A percentile compares a stretch with the other conserved stretches of the same genome.
Evolutionary conservation across 352 stramenopile genomes (phyloP).

Genomic region (Saprolegnia parasitica): DNA sequence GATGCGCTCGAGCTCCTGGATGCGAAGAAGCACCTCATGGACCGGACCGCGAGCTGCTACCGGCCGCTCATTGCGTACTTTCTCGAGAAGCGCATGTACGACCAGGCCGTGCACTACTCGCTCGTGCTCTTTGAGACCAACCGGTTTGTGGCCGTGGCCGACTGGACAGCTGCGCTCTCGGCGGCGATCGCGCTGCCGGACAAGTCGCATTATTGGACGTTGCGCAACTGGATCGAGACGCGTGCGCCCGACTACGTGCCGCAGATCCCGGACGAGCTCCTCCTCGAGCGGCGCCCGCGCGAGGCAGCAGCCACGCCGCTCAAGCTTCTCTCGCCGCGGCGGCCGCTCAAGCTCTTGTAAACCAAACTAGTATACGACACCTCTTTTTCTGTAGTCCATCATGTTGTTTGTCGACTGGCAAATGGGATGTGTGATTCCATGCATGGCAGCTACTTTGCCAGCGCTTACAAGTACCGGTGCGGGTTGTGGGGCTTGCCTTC

Average conservation of each 20-base stretch:
- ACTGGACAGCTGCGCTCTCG: slow-evolving; percentile 72
- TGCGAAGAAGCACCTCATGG: slow-evolving; percentile 34
- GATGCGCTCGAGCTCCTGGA: slow-evolving; percentile 56
- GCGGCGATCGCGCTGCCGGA: slow-evolving; percentile 57
- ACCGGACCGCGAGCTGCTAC: slow-evolving; percentile 25
- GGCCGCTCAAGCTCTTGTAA: slow-evolving; percentile 26
- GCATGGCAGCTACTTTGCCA: too few relatives aligned
- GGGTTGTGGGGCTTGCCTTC: slow-evolving; percentile 27
- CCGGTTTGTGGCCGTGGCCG: slow-evolving; percentile 36
- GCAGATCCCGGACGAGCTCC: slow-evolving; percentile 13
- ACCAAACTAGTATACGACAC: background rate
- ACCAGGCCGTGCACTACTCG: slow-evolving; percentile 17
- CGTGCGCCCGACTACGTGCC: slow-evolving; percentile 47
- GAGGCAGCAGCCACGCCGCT: background rate
- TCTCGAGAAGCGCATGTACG: slow-evolving; percentile 13
- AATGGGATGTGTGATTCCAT: background rate
- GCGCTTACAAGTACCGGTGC: slow-evolving; percentile 23
- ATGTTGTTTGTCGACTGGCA: background rate
- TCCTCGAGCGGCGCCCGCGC: slow-evolving; percentile 8
- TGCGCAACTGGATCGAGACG: slow-evolving; percentile 82
- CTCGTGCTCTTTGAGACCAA: slow-evolving; percentile 44
- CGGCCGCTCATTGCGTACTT: slow-evolving; percentile 20
- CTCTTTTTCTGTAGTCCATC: background rate
- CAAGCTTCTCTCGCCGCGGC: slow-evolving; percentile 12
- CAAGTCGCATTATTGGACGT: slow-evolving; percentile 77